Evolutionary conservation across 768 basidiomycete genomes (phyloP).

Genomic region (Lenzites betulinus): DNA sequence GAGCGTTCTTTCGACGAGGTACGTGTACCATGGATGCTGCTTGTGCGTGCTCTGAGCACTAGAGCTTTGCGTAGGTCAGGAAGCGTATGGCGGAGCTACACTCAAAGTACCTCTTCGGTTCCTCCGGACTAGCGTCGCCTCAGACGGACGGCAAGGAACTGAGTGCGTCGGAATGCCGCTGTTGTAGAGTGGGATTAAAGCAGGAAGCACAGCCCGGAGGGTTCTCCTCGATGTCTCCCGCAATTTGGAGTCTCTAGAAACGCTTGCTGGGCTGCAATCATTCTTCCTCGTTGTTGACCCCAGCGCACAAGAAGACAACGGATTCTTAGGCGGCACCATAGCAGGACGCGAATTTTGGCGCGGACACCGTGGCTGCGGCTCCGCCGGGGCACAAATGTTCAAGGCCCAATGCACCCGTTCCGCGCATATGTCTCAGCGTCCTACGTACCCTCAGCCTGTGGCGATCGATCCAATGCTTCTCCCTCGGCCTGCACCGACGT

Average conservation of each 20-base stretch:
- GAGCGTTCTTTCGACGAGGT: slow-evolving; percentile 62
- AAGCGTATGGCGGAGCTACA: slow-evolving; percentile 66
- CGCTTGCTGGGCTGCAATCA: slow-evolving; percentile 55
- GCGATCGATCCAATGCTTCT: background rate
- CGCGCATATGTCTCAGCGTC: background rate
- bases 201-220: slow-evolving; percentile 40
- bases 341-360: slow-evolving; percentile 69
- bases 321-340: slow-evolving; percentile 65
- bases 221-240: slow-evolving; percentile 52
- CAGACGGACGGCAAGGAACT: slow-evolving; percentile 9
- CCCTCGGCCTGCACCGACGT: background rate
- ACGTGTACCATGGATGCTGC: slow-evolving; percentile 5
- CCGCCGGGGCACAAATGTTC: slow-evolving; percentile 57
- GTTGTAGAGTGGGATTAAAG: too few relatives aligned
- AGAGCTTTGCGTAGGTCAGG: slow-evolving; percentile 35
- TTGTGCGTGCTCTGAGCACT: background rate
- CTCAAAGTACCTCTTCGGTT: slow-evolving; percentile 52
- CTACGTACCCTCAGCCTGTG: background rate
- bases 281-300: slow-evolving; percentile 66
- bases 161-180: slow-evolving; percentile 1
- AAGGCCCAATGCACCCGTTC: slow-evolving; percentile 44
- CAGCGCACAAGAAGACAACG: slow-evolving; percentile 43
- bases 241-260: slow-evolving; percentile 54
- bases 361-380: slow-evolving; percentile 58
- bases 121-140: background rate